Evolutionary conservation across 2,329 filamentous ascomycete species (phyloP), one percentile per base, ranked within the genome.

Genomic region (Podosphaera aphanis): DNA sequence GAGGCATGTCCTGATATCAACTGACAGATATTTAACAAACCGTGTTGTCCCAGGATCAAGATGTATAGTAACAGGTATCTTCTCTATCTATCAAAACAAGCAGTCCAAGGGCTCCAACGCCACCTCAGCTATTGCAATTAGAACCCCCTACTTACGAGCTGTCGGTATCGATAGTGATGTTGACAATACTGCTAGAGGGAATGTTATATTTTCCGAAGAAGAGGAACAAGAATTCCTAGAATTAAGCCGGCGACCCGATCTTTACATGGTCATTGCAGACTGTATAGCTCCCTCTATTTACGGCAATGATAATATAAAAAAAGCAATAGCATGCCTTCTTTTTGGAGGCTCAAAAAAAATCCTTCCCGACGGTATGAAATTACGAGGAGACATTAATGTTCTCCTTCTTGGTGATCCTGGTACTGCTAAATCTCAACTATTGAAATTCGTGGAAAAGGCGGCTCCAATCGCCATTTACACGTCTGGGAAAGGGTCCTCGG

Each of bases 271-370:
- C 33, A 88, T 98, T 64, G 76, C 86, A 1, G 77, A 81, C 55
- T 95, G 86, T 61, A 93, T 98, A 53, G 90, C 90, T 4, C 90
- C 90, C 0, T 94, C 90, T 0, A 98, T 98, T 57, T 98, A 94
- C 59, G 90, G 90, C 44, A 98, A 94, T 59, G 64, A 73, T 35
- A 83, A 95, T 59, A 98, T 98, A 62, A 98, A 98, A 60, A 98
- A 95, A 62, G 79, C 90, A 3, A 95, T 98, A 55, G 74, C 92
- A 1, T 98, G 90, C 64, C 68, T 98, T 5, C 68, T 98, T 1
- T 76, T 95, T 60, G 90, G 90, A 48, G 90, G 90, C 13, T 93
- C 85, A 25, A 98, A 98, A 64, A 98, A 98, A 64, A 92, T 98
- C 33, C 66, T 98, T 0, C 90, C 90, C 0, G 90, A 98, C 55